Evolutionary conservation across 2,329 filamentous ascomycete species (phyloP).

Genomic region (Aspergillus sp.): DNA sequence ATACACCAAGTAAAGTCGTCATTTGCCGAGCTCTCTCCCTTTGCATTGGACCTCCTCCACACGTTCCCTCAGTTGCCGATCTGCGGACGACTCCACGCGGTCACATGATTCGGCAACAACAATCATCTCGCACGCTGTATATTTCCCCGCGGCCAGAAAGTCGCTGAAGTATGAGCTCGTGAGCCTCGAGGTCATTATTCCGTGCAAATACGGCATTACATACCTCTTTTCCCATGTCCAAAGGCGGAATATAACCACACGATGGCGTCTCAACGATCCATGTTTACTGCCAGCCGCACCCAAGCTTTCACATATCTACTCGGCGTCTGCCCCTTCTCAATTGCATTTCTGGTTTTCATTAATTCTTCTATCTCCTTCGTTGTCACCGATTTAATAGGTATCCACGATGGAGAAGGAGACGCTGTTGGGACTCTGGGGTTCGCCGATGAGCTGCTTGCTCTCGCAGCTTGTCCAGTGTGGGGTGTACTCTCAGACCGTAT

Average conservation of each 20-base stretch:
- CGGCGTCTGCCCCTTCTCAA: conserved; percentile 64
- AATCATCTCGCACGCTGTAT: background rate
- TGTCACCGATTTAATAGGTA: conserved; percentile 62
- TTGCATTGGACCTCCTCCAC: background rate
- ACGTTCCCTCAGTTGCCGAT: background rate
- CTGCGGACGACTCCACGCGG: background rate
- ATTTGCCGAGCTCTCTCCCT: background rate
- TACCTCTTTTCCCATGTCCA: background rate
- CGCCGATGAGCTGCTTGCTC: conserved; percentile 50
- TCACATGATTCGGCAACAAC: background rate
- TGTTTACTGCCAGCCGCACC: conserved; percentile 57
- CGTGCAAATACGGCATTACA: background rate
- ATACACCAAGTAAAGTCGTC: background rate
- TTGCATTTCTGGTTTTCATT: conserved; percentile 65
- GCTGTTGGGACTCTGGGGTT: conserved; percentile 57
- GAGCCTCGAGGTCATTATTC: background rate
- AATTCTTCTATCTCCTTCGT: conserved; percentile 66
- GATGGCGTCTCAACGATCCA: conserved; percentile 31
- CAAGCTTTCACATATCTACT: conserved; percentile 62
- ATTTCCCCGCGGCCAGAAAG: background rate
- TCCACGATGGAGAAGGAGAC: conserved; percentile 56
- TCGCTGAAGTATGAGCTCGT: background rate
- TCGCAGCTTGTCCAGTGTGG: conserved; percentile 51
- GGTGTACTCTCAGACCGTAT: conserved; percentile 51
- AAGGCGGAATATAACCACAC: background rate